These are phyloP conservation scores for Cordyceps militaris DNA, from an alignment of 2,329 filamentous ascomycete genomes.

Conservation along the genomic window DNA sequence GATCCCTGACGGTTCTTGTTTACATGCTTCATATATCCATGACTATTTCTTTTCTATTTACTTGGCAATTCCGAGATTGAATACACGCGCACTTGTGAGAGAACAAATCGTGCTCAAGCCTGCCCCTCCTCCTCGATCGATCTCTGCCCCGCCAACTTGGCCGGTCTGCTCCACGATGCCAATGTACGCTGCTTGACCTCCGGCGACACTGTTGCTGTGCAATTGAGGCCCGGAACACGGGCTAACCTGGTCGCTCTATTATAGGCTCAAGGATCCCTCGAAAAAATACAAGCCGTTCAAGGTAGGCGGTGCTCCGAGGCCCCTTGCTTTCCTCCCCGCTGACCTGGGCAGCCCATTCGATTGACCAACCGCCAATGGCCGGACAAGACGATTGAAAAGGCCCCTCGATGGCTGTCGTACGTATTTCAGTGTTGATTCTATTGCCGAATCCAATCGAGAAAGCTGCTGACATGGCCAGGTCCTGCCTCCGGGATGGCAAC, in stretches of 20 bases:
- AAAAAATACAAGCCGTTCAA: constrained; percentile 66
- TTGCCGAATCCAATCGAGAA: not conserved
- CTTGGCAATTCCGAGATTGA: not conserved
- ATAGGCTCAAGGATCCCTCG: constrained; percentile 64
- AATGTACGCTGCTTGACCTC: not conserved
- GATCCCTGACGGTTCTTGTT: too few species aligned
- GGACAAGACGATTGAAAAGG: constrained; percentile 70
- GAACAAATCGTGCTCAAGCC: not conserved
- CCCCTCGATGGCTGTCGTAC: constrained; percentile 81
- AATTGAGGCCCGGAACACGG: not conserved
- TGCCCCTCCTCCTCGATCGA: not conserved
- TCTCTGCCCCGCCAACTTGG: not conserved
- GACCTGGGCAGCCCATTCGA: constrained; percentile 34
- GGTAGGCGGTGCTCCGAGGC: not conserved
- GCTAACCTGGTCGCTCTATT: not conserved
- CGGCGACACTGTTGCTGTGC: not conserved
- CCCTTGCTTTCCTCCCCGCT: not conserved
- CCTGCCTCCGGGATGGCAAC: constrained; percentile 80
- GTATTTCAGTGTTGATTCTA: not conserved
- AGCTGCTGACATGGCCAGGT: not conserved
- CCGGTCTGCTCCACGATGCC: constrained; percentile 2
- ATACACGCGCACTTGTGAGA: not conserved
- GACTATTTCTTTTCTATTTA: not conserved
- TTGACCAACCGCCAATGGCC: constrained; percentile 77
- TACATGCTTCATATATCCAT: too few species aligned